These are phyloP conservation scores for Colletotrichum orchidophilum DNA, from an alignment of 2,329 filamentous ascomycete genomes.

Conservation along the genomic window DNA sequence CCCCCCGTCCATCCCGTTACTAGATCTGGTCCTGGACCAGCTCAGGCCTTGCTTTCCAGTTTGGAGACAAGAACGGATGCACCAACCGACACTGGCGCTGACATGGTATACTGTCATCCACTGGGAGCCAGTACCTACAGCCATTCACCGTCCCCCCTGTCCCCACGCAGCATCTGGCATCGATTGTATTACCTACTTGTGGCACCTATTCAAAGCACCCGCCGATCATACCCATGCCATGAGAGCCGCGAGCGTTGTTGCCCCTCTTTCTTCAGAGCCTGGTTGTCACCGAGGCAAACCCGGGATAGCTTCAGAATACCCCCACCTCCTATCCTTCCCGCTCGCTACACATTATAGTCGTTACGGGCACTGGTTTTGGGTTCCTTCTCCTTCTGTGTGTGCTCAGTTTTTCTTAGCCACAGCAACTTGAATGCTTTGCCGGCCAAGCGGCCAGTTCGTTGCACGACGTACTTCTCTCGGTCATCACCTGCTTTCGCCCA, in stretches of 20 bases:
- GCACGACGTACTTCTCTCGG: not conserved
- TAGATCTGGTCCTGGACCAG: not conserved
- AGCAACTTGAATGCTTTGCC: conserved; percentile 8
- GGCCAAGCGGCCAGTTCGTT: conserved; percentile 19
- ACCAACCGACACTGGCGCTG: conserved; percentile 11
- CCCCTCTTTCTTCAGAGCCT: conserved; percentile 1
- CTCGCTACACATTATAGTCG: not conserved
- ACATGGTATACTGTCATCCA: conserved; percentile 24
- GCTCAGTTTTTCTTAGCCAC: conserved; percentile 3
- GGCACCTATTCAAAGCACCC: not conserved
- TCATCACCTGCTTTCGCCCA: not conserved
- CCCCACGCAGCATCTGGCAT: conserved; percentile 17
- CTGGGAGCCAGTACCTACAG: conserved; percentile 14
- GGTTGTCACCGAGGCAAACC: conserved; percentile 21
- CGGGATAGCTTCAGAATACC: conserved; percentile 30
- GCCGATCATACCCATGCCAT: conserved; percentile 11
- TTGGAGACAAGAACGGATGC: conserved; percentile 5
- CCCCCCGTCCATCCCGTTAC: not conserved
- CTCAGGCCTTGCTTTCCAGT: conserved; percentile 2
- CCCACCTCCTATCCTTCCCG: conserved; percentile 16
- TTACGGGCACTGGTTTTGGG: conserved; percentile 20
- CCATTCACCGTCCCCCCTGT: conserved; percentile 16
- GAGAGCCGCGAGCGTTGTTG: not conserved
- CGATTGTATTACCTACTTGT: conserved; percentile 3
- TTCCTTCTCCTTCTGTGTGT: conserved; percentile 11